These are phyloP conservation scores for Apiospora marii DNA, from an alignment of 2,329 filamentous ascomycete species.

Conservation along the genomic window DNA sequence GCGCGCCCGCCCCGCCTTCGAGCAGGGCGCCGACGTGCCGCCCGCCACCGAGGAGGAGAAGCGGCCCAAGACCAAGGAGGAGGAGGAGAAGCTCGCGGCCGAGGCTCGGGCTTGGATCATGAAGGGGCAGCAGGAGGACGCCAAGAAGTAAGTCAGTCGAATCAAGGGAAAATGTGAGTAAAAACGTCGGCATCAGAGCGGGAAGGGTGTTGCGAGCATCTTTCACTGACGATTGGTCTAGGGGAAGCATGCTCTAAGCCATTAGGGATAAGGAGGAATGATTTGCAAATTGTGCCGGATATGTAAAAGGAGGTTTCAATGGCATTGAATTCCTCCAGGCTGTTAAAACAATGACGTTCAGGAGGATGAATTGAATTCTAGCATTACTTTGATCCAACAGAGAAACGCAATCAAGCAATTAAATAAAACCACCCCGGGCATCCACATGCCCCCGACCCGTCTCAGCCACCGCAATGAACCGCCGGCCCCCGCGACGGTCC, in stretches of 20 bases:
- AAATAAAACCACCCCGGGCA: neutral
- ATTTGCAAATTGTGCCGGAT: neutral
- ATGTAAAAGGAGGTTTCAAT: neutral
- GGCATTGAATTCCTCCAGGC: neutral
- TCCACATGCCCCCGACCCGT: neutral
- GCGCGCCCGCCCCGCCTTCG: conserved; percentile 72
- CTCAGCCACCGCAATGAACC: neutral
- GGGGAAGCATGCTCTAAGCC: neutral
- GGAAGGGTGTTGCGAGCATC: neutral
- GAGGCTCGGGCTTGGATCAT: conserved; percentile 70
- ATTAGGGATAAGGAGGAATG: neutral
- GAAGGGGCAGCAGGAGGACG: conserved; percentile 72
- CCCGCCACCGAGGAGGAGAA: conserved; percentile 67
- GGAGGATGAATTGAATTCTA: neutral
- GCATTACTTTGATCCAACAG: neutral
- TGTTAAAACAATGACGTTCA: neutral
- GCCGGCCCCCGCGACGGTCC: neutral
- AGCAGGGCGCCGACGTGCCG: conserved; percentile 78
- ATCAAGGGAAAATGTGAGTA: neutral
- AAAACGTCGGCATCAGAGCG: neutral
- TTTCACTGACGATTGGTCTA: neutral
- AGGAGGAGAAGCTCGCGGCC: conserved; percentile 63
- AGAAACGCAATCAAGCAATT: neutral
- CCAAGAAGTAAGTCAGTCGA: conserved; percentile 46
- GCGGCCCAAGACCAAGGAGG: conserved; percentile 69